Base-by-base conservation (phyloP, 352 stramenopile species). In the Phytophthora syringae region DNA sequence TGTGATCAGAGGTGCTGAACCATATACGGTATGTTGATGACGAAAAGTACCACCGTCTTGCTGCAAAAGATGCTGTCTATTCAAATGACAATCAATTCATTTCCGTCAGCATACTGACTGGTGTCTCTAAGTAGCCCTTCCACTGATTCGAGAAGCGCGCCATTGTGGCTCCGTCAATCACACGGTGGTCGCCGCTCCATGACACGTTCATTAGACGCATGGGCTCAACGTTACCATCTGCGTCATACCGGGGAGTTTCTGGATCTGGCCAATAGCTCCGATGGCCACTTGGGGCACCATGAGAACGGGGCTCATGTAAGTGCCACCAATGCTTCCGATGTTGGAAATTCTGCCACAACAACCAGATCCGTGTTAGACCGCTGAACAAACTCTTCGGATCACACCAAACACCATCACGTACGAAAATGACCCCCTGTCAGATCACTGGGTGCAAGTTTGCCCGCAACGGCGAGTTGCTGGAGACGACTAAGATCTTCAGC, bases 111-210 rank as follows among this genome's bases (percentile, higher is more conserved):
- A 98, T 98, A 42, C 80, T 75, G 32, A 90, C 68, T 21, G 97
- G 97, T 47, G 96, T 97, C 74, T 99, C 97, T 66, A 99, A 73
- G 76, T 97, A 99, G 25, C 50, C 70, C 76, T 99, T 99, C 93
- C 93, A 98, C 67, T 90, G 73, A 74, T 98, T 99, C 24, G 94
- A 98, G 77, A 99, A 99, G 27, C 94, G 82, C 21, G 97, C 97
- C 85, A 99, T 98, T 11, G 97, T 99, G 6, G 97, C 97, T 45
- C 98, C 98, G 71, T 99, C 98, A 49, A 99, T 93, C 42, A 99
- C 94, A 39, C 98, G 89, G 82, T 99, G 98, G 74, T 99, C 98
- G 12, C 94, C 98, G 37, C 92, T 97, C 97, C 97, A 99, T 36
- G 92, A 98, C 12, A 99, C 93, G 60, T 98, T 94, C 92, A 99